These are phyloP conservation scores for Pholiota conissans DNA, from an alignment of 768 basidiomycete species.

Conservation along the genomic window DNA sequence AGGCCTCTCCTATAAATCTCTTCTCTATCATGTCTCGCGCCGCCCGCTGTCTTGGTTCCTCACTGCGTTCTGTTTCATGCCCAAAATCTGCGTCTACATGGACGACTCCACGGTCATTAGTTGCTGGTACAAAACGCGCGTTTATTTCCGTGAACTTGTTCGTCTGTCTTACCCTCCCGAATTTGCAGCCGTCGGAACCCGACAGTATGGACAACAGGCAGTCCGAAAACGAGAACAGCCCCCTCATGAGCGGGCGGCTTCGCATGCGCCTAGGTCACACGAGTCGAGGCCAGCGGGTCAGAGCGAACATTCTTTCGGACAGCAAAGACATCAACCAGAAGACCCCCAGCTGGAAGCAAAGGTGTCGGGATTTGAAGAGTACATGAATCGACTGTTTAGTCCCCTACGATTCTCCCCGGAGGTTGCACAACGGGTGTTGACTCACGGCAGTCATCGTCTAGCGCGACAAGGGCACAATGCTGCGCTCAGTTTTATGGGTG, in stretches of 20 bases:
- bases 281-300: neutral
- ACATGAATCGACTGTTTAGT: slow-evolving; percentile 63
- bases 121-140: slow-evolving; percentile 16
- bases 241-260: neutral
- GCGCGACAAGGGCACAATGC: slow-evolving; percentile 73
- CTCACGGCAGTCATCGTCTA: slow-evolving; percentile 73
- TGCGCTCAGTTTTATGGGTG: slow-evolving; percentile 72
- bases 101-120: slow-evolving; percentile 6
- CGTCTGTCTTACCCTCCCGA: slow-evolving; percentile 13
- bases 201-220: slow-evolving; percentile 25
- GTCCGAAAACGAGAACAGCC: slow-evolving; percentile 22
- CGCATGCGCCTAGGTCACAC: slow-evolving; percentile 6
- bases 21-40: slow-evolving; percentile 26
- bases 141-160: slow-evolving; percentile 7
- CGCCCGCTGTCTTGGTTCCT: slow-evolving; percentile 25
- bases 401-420: slow-evolving; percentile 71
- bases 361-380: slow-evolving; percentile 29
- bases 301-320: neutral
- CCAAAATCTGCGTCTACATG: slow-evolving; percentile 6
- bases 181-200: slow-evolving; percentile 20
- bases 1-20: neutral
- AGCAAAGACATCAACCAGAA: neutral
- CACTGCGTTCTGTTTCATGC: slow-evolving; percentile 17
- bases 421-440: slow-evolving; percentile 71
- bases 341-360: slow-evolving; percentile 1